Conservation (phyloP, 1,284 basidiomycete species). For the Naganishia cerealis region DNA sequence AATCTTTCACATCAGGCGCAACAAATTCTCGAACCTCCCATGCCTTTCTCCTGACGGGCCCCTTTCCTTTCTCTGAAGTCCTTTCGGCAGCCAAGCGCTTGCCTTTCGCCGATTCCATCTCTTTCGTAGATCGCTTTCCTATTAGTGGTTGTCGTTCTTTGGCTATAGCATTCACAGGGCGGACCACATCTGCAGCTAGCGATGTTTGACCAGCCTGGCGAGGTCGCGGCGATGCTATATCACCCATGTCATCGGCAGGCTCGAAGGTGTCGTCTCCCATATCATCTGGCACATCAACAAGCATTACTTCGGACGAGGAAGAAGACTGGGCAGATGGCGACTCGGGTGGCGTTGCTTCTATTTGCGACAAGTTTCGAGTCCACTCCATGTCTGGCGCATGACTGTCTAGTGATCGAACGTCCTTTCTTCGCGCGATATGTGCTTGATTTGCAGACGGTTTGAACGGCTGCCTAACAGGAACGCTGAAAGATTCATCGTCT, state of each 20-base stretch:
- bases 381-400: conserved; percentile 13
- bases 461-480: conserved; percentile 17
- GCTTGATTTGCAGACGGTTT: background rate
- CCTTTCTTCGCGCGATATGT: background rate
- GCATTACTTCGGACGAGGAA: conserved; percentile 1
- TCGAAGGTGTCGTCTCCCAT: background rate
- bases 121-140: conserved; percentile 9
- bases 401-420: background rate
- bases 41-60: background rate
- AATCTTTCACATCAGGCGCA: conserved; percentile 1
- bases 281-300: background rate
- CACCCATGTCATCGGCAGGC: background rate
- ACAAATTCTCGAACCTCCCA: conserved; percentile 16
- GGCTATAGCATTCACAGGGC: background rate
- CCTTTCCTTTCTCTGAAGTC: background rate
- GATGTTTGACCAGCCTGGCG: conserved; percentile 2
- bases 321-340: conserved; percentile 5
- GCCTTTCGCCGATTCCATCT: background rate
- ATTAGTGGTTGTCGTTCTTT: background rate
- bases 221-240: background rate
- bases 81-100: background rate
- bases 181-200: background rate
- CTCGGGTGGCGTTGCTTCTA: conserved; percentile 9
- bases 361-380: conserved; percentile 14
- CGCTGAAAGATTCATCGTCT: conserved; percentile 9